A percentile compares a stretch with the other conserved stretches of the same genome.
phyloP scores from a whole-genome alignment of 192 early-diverging fungal genomes.

The Dissophora globulifera region DNA sequence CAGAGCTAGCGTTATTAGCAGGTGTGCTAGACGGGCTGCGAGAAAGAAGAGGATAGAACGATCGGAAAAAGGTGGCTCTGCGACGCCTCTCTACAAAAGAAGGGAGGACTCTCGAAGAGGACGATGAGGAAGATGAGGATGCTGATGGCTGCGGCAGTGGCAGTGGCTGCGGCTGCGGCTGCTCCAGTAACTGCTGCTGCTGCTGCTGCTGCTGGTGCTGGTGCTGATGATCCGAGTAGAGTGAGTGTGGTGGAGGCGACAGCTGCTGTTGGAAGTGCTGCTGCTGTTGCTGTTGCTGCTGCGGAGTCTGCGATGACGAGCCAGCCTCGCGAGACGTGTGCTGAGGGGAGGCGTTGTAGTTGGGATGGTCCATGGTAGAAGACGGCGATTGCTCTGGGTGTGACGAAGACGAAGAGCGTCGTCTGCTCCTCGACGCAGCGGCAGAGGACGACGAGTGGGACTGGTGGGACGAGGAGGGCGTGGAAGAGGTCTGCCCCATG shows the following conservation, averaged over 20 bases:
- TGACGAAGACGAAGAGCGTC: background rate
- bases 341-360: background rate
- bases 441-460: constrained; percentile 1
- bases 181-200: constrained; percentile 21
- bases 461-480: constrained; percentile 1
- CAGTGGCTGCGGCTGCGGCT: constrained; percentile 1
- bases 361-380: background rate
- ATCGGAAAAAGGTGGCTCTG: constrained; percentile 37
- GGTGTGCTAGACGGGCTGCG: constrained; percentile 19
- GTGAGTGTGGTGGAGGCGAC: constrained; percentile 6
- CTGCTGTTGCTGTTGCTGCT: constrained; percentile 9
- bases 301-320: background rate
- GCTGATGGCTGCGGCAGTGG: no score
- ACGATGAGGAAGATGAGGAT: no score
- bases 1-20: no score
- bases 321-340: background rate
- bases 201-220: constrained; percentile 4
- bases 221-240: constrained; percentile 4
- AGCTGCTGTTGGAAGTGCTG: background rate
- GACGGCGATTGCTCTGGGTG: background rate
- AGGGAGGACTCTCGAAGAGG: constrained; percentile 37
- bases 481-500: constrained; percentile 39
- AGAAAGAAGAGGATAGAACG: constrained; percentile 47
- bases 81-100: constrained; percentile 37
- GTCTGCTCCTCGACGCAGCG: constrained; percentile 17